phyloP scores from a whole-genome alignment of 2,329 filamentous ascomycete species.

The Ampelomyces quisqualis region DNA sequence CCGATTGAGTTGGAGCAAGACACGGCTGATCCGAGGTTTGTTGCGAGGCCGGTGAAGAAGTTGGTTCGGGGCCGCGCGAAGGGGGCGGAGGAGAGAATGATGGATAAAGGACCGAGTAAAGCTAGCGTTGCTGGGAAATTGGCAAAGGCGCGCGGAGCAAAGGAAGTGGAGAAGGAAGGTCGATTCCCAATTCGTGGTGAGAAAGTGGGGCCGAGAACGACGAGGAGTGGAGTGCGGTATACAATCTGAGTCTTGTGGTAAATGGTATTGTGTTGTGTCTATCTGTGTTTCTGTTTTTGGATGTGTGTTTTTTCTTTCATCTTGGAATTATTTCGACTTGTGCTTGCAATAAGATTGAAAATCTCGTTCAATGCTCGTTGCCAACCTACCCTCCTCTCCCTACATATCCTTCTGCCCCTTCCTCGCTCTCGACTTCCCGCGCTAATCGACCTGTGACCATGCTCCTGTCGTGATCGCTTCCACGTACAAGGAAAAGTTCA shows the following conservation, averaged over 20 bases:
- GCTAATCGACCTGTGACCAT: slow-evolving; percentile 64
- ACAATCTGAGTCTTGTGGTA: neutral
- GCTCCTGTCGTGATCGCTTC: slow-evolving; percentile 63
- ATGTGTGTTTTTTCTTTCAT: neutral
- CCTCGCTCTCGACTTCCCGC: slow-evolving; percentile 61
- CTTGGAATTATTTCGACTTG: neutral
- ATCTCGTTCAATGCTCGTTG: slow-evolving; percentile 43
- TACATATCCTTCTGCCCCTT: slow-evolving; percentile 59
- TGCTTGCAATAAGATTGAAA: neutral
- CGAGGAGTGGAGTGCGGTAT: slow-evolving; percentile 7
- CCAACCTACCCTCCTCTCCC: slow-evolving; percentile 64
- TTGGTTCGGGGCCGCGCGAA: neutral
- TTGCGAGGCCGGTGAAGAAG: neutral
- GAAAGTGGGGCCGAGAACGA: neutral
- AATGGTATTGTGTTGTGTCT: neutral
- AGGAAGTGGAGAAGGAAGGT: neutral
- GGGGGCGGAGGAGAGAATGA: neutral
- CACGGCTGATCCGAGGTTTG: neutral
- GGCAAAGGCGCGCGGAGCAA: neutral
- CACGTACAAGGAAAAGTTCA: slow-evolving; percentile 62
- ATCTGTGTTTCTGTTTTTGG: too few species aligned
- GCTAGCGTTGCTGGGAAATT: neutral
- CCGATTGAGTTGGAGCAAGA: slow-evolving; percentile 1
- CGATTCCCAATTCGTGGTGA: neutral
- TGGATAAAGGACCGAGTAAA: neutral